phyloP scores from a whole-genome alignment of 2,329 filamentous ascomycete species.

The Sporothrix curviconia region DNA sequence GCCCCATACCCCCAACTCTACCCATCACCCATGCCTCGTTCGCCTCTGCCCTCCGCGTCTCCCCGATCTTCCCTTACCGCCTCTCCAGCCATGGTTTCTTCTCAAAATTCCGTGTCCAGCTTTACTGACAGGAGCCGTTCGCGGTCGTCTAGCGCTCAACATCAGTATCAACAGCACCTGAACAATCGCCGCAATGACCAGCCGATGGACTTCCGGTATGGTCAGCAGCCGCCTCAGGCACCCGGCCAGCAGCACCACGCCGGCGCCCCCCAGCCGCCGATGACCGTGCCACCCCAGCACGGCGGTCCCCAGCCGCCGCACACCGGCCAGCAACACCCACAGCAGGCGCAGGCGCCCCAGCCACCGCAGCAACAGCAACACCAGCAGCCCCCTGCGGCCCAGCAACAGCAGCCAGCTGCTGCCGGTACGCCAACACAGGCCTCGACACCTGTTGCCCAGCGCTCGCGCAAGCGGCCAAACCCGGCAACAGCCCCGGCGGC shows the following conservation, averaged over 20 bases:
- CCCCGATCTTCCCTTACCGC: background rate
- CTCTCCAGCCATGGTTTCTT: background rate
- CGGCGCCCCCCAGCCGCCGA: conserved; percentile 30
- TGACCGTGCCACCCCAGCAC: conserved; percentile 30
- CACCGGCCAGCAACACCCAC: conserved; percentile 29
- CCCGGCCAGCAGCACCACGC: conserved; percentile 27
- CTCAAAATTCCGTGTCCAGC: no score
- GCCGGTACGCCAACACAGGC: conserved; percentile 20
- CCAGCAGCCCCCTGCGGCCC: conserved; percentile 26
- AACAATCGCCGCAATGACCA: conserved; percentile 24
- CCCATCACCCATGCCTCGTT: background rate
- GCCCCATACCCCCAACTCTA: background rate
- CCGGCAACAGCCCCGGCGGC: conserved; percentile 22
- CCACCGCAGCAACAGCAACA: conserved; percentile 11
- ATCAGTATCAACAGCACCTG: conserved; percentile 45
- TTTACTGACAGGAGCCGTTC: conserved; percentile 32
- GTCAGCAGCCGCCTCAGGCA: conserved; percentile 22
- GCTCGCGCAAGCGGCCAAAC: conserved; percentile 38
- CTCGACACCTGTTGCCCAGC: conserved; percentile 24
- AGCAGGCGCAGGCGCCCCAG: conserved; percentile 27
- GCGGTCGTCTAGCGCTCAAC: conserved; percentile 32
- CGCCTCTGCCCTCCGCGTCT: background rate
- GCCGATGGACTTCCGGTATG: conserved; percentile 23
- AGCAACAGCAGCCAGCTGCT: conserved; percentile 20
- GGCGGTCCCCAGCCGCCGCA: conserved; percentile 31